A percentile compares a stretch with the other conserved stretches of the same genome.
phyloP scores from a whole-genome alignment of 2,329 filamentous ascomycete genomes.

The Pseudonectria foliicola region DNA sequence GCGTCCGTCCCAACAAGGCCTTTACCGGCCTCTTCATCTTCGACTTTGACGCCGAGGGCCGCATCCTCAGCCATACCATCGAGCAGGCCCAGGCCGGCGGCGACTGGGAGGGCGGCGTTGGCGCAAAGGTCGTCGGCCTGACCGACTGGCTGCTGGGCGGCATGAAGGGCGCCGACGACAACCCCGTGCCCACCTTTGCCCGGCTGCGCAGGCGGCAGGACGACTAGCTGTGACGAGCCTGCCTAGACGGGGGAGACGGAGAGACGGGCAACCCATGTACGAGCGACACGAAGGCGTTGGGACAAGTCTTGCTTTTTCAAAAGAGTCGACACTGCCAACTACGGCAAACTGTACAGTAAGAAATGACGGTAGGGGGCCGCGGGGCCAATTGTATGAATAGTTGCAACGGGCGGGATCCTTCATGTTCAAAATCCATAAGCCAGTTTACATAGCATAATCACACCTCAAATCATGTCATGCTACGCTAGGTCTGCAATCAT shows the following conservation, averaged over 20 bases:
- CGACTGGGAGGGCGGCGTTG: constrained; percentile 73
- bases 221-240: constrained; percentile 6
- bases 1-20: constrained; percentile 56
- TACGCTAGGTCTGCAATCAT: too few species aligned
- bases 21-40: constrained; percentile 94
- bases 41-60: constrained; percentile 82
- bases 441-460: constrained; percentile 9
- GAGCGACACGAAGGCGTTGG: background rate
- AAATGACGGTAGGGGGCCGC: constrained; percentile 1
- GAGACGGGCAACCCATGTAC: background rate
- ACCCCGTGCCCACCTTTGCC: constrained; percentile 31
- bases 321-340: background rate
- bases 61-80: constrained; percentile 82
- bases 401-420: constrained; percentile 15
- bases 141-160: constrained; percentile 92
- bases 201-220: constrained; percentile 18
- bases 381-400: constrained; percentile 17
- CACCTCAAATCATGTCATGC: too few species aligned
- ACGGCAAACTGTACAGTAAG: background rate
- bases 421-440: constrained; percentile 11
- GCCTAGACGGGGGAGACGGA: background rate
- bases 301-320: background rate
- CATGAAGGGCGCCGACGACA: constrained; percentile 37
- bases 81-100: constrained; percentile 83
- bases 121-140: constrained; percentile 77